A percentile compares a stretch with the other conserved stretches of the same genome.
These are phyloP conservation scores for Gorgonomyces haynaldii DNA, from an alignment of 192 early-diverging fungal species.

Conservation along the genomic window DNA sequence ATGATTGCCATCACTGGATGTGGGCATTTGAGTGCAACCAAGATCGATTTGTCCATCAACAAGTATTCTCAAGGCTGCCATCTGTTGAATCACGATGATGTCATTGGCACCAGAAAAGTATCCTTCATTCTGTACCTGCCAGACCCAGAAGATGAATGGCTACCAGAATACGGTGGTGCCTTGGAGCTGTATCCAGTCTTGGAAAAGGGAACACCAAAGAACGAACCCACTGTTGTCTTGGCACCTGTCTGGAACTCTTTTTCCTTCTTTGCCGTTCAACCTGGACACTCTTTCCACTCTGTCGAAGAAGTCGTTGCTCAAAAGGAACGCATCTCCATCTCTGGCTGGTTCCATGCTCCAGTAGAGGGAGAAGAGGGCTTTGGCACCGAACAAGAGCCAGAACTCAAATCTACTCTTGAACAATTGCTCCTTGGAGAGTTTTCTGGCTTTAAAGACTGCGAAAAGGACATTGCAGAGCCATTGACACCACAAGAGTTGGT, in stretches of 20 bases:
- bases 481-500: background rate
- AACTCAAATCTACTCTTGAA: conserved; percentile 44
- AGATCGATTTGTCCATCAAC: conserved; percentile 66
- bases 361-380: conserved; percentile 61
- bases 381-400: conserved; percentile 26
- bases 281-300: conserved; percentile 68
- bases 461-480: conserved; percentile 6
- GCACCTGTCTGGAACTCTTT: conserved; percentile 67
- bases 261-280: conserved; percentile 64
- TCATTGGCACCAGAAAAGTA: conserved; percentile 62
- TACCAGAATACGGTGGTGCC: conserved; percentile 53
- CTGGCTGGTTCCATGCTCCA: conserved; percentile 72
- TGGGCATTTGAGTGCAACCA: conserved; percentile 52
- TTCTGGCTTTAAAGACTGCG: conserved; percentile 12
- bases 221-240: conserved; percentile 42
- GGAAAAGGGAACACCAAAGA: conserved; percentile 43
- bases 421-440: conserved; percentile 24
- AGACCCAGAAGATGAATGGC: conserved; percentile 55
- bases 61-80: conserved; percentile 61
- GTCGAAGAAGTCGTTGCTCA: conserved; percentile 60
- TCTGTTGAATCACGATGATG: conserved; percentile 69
- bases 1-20: conserved; percentile 55
- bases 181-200: conserved; percentile 66
- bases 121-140: conserved; percentile 70
- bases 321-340: conserved; percentile 48